Evolutionary conservation across 306 rosid genomes (phyloP).

Genomic region (apple (Malus domestica)): DNA sequence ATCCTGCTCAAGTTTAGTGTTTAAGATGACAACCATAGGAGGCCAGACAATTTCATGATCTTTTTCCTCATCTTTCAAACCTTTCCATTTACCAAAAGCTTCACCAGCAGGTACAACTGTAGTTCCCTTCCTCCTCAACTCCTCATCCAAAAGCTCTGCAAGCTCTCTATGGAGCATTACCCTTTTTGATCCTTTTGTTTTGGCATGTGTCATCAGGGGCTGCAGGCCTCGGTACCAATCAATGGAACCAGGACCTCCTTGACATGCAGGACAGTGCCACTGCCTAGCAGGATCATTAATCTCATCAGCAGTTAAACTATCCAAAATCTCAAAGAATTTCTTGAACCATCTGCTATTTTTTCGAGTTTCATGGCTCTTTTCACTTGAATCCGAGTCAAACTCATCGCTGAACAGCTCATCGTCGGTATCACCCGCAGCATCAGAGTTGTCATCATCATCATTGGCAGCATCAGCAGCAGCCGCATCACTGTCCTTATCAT

Average conservation of each 20-base stretch:
- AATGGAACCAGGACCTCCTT: slow-evolving; percentile 84
- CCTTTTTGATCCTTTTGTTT: slow-evolving; percentile 70
- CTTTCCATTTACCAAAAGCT: slow-evolving; percentile 74
- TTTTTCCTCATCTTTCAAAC: slow-evolving; percentile 53
- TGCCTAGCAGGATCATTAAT: slow-evolving; percentile 60
- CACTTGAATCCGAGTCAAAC: slow-evolving; percentile 24
- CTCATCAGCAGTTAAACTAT: slow-evolving; percentile 37
- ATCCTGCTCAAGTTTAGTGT: slow-evolving; percentile 64
- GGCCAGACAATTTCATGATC: slow-evolving; percentile 88
- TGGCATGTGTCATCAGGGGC: slow-evolving; percentile 74
- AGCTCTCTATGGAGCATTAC: slow-evolving; percentile 68
- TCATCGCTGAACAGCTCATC: slow-evolving; percentile 15
- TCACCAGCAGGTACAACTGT: slow-evolving; percentile 62
- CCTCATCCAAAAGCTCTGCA: slow-evolving; percentile 70
- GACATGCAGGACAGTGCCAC: slow-evolving; percentile 95
- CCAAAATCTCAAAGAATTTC: slow-evolving; percentile 53
- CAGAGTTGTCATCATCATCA: slow-evolving; percentile 24
- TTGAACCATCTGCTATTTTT: slow-evolving; percentile 48
- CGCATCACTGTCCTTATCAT: slow-evolving; percentile 11
- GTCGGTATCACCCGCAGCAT: slow-evolving; percentile 27
- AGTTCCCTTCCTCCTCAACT: slow-evolving; percentile 56
- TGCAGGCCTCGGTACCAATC: slow-evolving; percentile 84
- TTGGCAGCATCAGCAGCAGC: slow-evolving; percentile 13
- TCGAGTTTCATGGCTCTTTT: slow-evolving; percentile 40
- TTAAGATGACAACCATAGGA: slow-evolving; percentile 71